Conservation (phyloP, 306 rosid species). For the Lotus japonicus region DNA sequence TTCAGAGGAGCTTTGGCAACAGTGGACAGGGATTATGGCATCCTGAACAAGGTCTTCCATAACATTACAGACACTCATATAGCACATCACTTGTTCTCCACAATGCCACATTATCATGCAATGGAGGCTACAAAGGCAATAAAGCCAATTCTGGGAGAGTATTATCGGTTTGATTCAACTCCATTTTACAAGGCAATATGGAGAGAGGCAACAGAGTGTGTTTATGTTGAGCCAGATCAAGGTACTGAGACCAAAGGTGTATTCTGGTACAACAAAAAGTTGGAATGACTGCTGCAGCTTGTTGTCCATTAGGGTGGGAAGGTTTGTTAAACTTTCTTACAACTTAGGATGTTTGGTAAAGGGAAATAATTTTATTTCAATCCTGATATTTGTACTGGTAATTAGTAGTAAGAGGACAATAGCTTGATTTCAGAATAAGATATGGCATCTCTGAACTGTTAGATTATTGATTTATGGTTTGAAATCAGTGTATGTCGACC, state of each 20-base stretch:
- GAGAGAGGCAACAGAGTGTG: constrained; percentile 82
- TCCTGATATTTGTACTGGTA: constrained; percentile 9
- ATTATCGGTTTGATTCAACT: constrained; percentile 66
- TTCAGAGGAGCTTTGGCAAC: constrained; percentile 89
- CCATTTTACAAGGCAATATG: constrained; percentile 66
- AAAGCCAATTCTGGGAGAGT: constrained; percentile 82
- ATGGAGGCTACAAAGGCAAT: constrained; percentile 95
- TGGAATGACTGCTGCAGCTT: constrained; percentile 20
- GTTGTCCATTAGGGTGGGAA: constrained; percentile 19
- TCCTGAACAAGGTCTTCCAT: constrained; percentile 89
- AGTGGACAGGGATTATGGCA: constrained; percentile 82
- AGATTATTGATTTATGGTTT: constrained; percentile 12
- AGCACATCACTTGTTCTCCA: constrained; percentile 87
- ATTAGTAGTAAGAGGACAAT: neutral
- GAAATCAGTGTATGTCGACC: constrained; percentile 10
- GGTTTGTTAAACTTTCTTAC: neutral
- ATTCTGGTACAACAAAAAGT: constrained; percentile 78
- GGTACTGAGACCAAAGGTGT: constrained; percentile 48
- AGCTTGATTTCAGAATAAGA: constrained; percentile 26
- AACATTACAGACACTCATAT: constrained; percentile 95
- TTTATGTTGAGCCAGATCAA: constrained; percentile 77
- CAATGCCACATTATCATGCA: constrained; percentile 96
- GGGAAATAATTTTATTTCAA: constrained; percentile 27
- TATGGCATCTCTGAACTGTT: neutral
- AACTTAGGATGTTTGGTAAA: neutral